Percentiles rank a stretch among this genome's conserved stretches.
Evolutionary conservation across 257 asterid genomes (phyloP).

Genomic region (Capsicum rhomboideum): DNA sequence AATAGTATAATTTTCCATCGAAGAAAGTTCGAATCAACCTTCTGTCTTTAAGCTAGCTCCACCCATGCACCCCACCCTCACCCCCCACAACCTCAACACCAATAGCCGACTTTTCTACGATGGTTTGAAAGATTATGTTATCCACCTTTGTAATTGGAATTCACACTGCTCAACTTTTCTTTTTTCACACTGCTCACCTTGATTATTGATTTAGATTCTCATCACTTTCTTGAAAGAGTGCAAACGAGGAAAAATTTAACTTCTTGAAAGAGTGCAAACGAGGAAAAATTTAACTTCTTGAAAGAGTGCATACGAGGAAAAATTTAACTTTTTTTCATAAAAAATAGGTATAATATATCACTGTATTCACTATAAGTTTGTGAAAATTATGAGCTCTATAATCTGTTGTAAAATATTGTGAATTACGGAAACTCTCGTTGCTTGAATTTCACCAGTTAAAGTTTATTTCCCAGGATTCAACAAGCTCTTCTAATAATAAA

Average conservation of each 20-base stretch:
- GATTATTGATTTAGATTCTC: background rate
- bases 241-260: background rate
- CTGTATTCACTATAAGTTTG: too few relatives aligned
- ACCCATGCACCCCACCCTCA: too few relatives aligned
- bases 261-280: background rate
- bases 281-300: background rate
- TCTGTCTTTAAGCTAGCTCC: too few relatives aligned
- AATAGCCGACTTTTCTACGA: background rate
- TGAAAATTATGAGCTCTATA: too few relatives aligned
- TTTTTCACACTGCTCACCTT: background rate
- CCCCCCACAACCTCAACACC: background rate
- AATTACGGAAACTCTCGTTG: too few relatives aligned
- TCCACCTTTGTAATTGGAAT: background rate
- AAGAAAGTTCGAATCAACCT: too few relatives aligned
- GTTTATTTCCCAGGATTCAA: too few relatives aligned
- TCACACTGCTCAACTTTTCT: background rate
- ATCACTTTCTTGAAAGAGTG: background rate
- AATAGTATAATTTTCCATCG: too few relatives aligned
- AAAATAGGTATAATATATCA: background rate
- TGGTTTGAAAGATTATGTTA: background rate
- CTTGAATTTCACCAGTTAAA: too few relatives aligned
- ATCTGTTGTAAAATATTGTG: too few relatives aligned
- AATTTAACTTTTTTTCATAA: background rate
- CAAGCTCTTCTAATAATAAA: too few relatives aligned
- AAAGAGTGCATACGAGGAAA: background rate